Base-by-base conservation (phyloP, 2,329 filamentous ascomycete species). In the Penicillium sp. region DNA sequence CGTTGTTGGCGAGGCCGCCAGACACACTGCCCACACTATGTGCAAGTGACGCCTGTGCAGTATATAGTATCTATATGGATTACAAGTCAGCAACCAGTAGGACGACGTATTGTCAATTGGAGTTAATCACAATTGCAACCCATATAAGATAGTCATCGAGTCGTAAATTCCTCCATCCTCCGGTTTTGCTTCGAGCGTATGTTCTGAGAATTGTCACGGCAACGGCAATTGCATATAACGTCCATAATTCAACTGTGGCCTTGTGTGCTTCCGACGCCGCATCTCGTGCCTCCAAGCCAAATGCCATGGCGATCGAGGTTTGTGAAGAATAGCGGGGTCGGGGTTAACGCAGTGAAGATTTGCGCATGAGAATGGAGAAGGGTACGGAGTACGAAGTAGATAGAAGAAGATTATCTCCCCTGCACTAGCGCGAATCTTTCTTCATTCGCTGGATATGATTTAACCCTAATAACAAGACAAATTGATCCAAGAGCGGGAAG, bases 61-160 rank as follows among this genome's bases (percentile, higher is more conserved):
- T 74, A 54, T 84, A 84, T 47, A 83, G 73, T 10, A 79, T 54
- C 79, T 82, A 29, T 27, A 45, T 21, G 3, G 31, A 25, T 25
- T 25, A 4, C 2, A 27, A 19, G 15, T 50, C 21, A 50, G 47
- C 21, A 27, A 27, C 2, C 17, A 29, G 31, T 25, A 13, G 12
- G 6, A 6, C 12, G 17, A 2, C 9, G 15, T n/a, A 54, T 48
- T 8, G 57, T 67, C 48, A 67, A 43, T 37, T 25, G 42, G 27
- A 3, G 2, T 12, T 12, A 64, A 77, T 55, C 65, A 84, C 80
- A 58, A 78, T 75, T 27, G 77, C 82, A n/a, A 82, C 27, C 61
- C 80, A 72, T 66, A 84, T 81, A 17, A 86, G 67, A 59, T 81
- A 84, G 60, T 87, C 84, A 62, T 57, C 84, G 78, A 13, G 78